phyloP scores from a whole-genome alignment of 352 stramenopile genomes.

The Pythium vanterpoolii region DNA sequence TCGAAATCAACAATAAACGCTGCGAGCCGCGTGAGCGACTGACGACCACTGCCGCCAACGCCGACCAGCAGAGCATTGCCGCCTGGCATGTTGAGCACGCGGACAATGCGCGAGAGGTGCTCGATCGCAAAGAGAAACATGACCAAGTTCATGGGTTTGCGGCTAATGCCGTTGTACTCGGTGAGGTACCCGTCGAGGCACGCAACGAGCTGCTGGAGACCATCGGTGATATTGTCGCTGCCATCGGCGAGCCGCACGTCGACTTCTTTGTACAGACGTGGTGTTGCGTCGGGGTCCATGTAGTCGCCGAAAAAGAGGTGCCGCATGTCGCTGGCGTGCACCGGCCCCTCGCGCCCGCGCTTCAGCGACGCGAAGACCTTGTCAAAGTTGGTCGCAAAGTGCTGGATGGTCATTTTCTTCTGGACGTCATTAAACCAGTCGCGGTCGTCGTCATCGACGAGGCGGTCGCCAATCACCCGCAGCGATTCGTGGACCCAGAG shows the following conservation, averaged over 20 bases:
- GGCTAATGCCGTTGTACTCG: conserved; percentile 92
- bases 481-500: conserved; percentile 94
- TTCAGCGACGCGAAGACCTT: conserved; percentile 85
- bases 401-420: conserved; percentile 84
- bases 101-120: conserved; percentile 89
- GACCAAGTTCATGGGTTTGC: conserved; percentile 94
- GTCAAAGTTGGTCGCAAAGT: conserved; percentile 87
- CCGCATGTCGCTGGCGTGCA: conserved; percentile 80
- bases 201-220: conserved; percentile 76
- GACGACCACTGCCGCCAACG: conserved; percentile 90
- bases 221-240: conserved; percentile 68
- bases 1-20: conserved; percentile 93
- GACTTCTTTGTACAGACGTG: conserved; percentile 78
- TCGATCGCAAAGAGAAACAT: conserved; percentile 97
- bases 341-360: conserved; percentile 58
- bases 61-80: conserved; percentile 93
- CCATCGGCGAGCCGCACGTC: conserved; percentile 62
- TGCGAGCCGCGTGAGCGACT: conserved; percentile 90
- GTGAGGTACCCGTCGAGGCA: conserved; percentile 88
- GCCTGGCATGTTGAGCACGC: conserved; percentile 93
- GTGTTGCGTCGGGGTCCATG: conserved; percentile 69
- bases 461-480: conserved; percentile 92
- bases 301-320: conserved; percentile 95
- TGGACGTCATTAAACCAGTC: conserved; percentile 91
- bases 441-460: conserved; percentile 91